Evolutionary conservation across 2,329 filamentous ascomycete genomes (phyloP).

Genomic region (Nemania sp.): DNA sequence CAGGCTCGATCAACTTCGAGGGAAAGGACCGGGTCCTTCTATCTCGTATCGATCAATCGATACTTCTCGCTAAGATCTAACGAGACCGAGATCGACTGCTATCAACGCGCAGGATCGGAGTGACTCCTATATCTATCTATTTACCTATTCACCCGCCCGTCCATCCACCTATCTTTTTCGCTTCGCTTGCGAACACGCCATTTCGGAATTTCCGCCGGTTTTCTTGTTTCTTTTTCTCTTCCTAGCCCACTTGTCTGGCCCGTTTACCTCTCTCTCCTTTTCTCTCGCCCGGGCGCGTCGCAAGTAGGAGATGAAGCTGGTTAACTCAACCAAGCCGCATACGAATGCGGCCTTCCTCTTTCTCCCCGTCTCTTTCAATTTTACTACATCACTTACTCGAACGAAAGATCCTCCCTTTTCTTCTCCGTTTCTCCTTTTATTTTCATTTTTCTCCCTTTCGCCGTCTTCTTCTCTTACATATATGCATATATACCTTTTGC

Average conservation of each 20-base stretch:
- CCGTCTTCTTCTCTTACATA: conserved; percentile 9
- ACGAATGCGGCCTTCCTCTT: background rate
- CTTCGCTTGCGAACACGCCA: conserved; percentile 12
- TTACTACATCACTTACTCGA: background rate
- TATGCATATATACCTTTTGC: background rate
- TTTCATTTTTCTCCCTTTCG: background rate
- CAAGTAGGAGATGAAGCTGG: background rate
- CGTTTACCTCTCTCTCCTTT: background rate
- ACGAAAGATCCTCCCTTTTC: background rate
- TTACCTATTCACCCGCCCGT: background rate
- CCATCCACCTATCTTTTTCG: background rate
- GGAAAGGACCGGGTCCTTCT: conserved; percentile 15
- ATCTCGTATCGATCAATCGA: background rate
- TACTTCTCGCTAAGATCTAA: background rate
- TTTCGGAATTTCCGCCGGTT: background rate
- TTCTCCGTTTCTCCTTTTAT: too few species aligned
- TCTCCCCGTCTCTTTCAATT: background rate
- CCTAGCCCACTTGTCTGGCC: too few species aligned
- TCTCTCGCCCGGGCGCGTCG: background rate
- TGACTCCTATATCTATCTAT: too few species aligned
- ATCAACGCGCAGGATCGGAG: too few species aligned
- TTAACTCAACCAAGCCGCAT: too few species aligned
- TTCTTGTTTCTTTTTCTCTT: background rate
- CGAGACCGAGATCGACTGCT: background rate
- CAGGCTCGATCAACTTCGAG: conserved; percentile 7